Evolutionary conservation across 2,329 filamentous ascomycete species (phyloP), one percentile per base, ranked within the genome.

Genomic region (Diplocarpon rosae): DNA sequence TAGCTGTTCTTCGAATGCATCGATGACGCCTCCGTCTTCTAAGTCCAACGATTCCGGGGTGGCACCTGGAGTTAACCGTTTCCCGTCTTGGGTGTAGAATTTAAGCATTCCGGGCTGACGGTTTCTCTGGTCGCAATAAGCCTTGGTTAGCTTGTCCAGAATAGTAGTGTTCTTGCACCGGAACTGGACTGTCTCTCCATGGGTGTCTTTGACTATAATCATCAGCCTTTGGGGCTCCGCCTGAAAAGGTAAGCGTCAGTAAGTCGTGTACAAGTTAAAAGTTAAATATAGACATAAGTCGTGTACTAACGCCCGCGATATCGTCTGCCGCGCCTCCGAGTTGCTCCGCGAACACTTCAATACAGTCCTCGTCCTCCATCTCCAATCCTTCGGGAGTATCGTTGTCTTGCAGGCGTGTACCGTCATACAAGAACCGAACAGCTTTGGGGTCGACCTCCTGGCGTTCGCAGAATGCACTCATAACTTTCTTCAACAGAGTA

Each of bases 401-500:
- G 9, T 10, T 31, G 9, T 37, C 34, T 14, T 38, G 33, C 8
- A 43, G 32, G 10, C 41, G 34, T 2, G 24, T 6, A 10, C 41
- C 41, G 15, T 38, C 41, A 12, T 30, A 37, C 2, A 43, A 17
- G 24, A 43, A 43, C 4, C 35, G 34, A 13, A 37, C 32, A 20
- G 33, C 15, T n/a, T 43, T 38, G 1, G 24, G 2, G n/a, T 20
- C 27, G 11, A 43, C 2, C 9, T 15, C 34, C 12, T 31, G 33
- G 2, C 35, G 27, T 6, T 45, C 32, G 24, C 43, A 44, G 31
- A 49, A 53, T 11, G 50, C 46, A 2, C 42, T 42, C 17, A 54
- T 51, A 11, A 54, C 39, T 30, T 53, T 56, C 16, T 32, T 13
- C 0, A 56, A 35, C 10, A 42, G 45, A 12, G 52, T 54, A 10